A percentile compares a stretch with the other conserved stretches of the same genome.
Conservation (phyloP, 2,329 filamentous ascomycete genomes). For the Cordyceps tenuipes region DNA sequence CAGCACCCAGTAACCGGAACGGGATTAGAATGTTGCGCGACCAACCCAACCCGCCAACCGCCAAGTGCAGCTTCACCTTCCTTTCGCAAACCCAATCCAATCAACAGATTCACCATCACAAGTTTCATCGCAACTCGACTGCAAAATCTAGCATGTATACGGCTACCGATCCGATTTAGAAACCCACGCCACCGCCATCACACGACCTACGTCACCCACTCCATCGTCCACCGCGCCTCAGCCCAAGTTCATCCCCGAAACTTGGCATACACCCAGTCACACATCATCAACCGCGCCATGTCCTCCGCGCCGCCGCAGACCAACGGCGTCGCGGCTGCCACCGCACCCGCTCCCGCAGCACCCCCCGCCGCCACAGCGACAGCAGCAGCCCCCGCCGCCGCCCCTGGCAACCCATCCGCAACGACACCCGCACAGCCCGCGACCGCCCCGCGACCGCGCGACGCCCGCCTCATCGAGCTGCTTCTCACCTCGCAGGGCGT, state of each 20-base stretch:
- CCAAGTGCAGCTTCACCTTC: neutral
- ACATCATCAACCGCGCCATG: neutral
- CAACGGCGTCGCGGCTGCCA: slow-evolving; percentile 9
- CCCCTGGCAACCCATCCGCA: slow-evolving; percentile 18
- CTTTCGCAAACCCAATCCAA: neutral
- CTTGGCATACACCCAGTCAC: neutral
- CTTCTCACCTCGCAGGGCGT: slow-evolving; percentile 73
- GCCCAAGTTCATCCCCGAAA: neutral
- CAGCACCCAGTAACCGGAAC: neutral
- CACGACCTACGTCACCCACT: neutral
- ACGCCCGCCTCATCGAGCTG: slow-evolving; percentile 71
- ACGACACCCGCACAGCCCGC: slow-evolving; percentile 21
- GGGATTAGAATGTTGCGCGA: slow-evolving; percentile 11
- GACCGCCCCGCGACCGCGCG: slow-evolving; percentile 57
- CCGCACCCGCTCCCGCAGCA: slow-evolving; percentile 6
- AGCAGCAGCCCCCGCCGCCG: neutral
- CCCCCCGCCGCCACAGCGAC: neutral
- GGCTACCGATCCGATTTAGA: neutral
- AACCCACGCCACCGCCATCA: neutral
- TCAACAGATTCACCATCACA: neutral
- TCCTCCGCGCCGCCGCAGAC: slow-evolving; percentile 1
- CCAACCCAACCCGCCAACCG: neutral
- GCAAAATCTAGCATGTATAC: neutral
- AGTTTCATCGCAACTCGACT: neutral
- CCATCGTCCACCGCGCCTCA: neutral